Base-by-base conservation (phyloP, 768 basidiomycete genomes). In the Boletus vinaceobasis region DNA sequence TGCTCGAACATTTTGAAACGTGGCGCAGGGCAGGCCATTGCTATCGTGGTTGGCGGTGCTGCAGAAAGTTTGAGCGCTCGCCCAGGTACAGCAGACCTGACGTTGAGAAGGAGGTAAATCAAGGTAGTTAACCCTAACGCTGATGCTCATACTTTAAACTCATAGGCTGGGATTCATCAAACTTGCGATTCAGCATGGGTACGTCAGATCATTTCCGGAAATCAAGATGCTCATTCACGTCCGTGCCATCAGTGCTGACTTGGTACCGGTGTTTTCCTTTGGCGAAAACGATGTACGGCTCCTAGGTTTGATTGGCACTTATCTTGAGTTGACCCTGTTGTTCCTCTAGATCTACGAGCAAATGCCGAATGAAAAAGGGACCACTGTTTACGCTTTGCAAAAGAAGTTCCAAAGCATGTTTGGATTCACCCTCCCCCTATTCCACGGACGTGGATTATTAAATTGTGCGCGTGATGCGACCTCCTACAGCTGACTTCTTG, bases 211-310 rank as follows among this genome's bases (percentile, higher is more conserved):
- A 29, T 49, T 58, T 15, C 5, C 11, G 3, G 21, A 5, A 48
- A 26, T 8, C 23, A 21, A n/a, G n/a, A 23, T n/a, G 29, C 45
- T 38, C 26, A 52, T 55, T 42, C 33, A 57, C 26, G 49, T 53
- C 11, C 45, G 32, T 43, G 36, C 14, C 50, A 23, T 14, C 60
- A 94, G 93, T 50, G 97, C 97, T 37, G 93, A 95, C 65, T 77
- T 99, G 11, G 97, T 99, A 0, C 97, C 97, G 0, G 95, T 98
- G 4, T 98, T 99, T 67, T 95, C 93, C 6, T 99, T 99, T 63
- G 97, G 97, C 13, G 97, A 99, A 76, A 98, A 98, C 68, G 97
- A 98, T 70, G 95, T 95, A 57, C 9, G 65, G 83, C 78, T 43
- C 13, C 38, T 31, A 7, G 15, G 19, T 46, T 49, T 23, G 52